Base-by-base conservation (phyloP, 306 rosid genomes). In the Alnus glutinosa region DNA sequence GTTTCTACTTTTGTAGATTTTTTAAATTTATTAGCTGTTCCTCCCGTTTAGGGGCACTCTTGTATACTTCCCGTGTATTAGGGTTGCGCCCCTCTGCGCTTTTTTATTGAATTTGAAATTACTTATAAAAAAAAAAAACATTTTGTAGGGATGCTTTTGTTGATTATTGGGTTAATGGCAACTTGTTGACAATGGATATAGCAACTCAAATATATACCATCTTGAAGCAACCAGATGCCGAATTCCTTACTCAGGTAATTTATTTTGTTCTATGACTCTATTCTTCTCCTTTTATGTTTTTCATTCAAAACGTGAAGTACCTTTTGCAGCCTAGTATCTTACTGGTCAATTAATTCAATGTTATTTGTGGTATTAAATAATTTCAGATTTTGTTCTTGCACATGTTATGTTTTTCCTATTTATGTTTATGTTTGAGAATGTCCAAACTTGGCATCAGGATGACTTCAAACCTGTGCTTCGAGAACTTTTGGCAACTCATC, bases 401-500 rank as follows among this genome's bases (percentile, higher is more conserved):
- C 58, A 71, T 42, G 7, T 70, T 15, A 72, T 74, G 63, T 57
- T 82, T 52, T 63, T 80, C 77, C 47, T 67, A 37, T 30, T 48
- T 55, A 28, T 82, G 78, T 55, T 71, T 69, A 84, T 80, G 51
- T 63, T 77, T 78, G 74, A 67, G 42, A 83, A 71, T 80, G 44
- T 73, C 74, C 58, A 51, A 42, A 48, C 70, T 74, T 55, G 32
- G 15, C 81, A 66, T 55, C 85, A 96, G 99, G 97, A 96, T 86
- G 99, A 93, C 83, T 96, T 96, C 84, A 96, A 96, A 89, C 94
- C 98, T 14, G 88, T 96, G 80, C 93, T 96, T 70, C 90, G 91
- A 54, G 99, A 96, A 86, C 96, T 96, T 79, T 90, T 96, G 94
- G 92, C 97, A 57, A 88, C 96, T 75, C 99, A 96, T 85, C 96